phyloP scores from a whole-genome alignment of 495 filamentous ascomycete genomes.

The Aspergillus egyptiacus region DNA sequence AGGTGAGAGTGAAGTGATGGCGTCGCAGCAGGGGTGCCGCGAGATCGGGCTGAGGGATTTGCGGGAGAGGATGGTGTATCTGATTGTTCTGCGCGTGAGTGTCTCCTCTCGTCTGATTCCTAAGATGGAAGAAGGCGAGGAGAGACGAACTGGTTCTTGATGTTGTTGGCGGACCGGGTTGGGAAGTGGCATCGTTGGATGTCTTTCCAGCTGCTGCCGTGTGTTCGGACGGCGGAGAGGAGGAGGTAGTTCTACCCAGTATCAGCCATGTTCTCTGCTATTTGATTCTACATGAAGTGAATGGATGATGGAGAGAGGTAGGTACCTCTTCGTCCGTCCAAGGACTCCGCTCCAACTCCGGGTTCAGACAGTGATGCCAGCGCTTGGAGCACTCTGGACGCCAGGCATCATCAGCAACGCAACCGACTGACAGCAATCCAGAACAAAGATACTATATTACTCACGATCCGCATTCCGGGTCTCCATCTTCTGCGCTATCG shows the following conservation, averaged over 20 bases:
- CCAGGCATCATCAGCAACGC: not conserved
- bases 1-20: not conserved
- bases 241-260: slow-evolving; percentile 6
- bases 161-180: slow-evolving; percentile 12
- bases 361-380: slow-evolving; percentile 14
- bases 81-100: not conserved
- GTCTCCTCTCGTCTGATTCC: too few species aligned
- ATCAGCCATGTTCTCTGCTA: not conserved
- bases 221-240: slow-evolving; percentile 1
- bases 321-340: slow-evolving; percentile 11
- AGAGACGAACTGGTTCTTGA: slow-evolving; percentile 11
- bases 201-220: slow-evolving; percentile 13
- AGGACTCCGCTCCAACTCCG: slow-evolving; percentile 11
- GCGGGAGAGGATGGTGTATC: slow-evolving; percentile 9
- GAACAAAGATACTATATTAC: not conserved
- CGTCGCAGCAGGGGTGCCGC: slow-evolving; percentile 1
- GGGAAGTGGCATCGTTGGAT: slow-evolving; percentile 13
- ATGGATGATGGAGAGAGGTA: too few species aligned
- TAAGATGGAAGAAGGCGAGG: not conserved
- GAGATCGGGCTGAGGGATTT: not conserved
- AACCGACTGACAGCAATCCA: not conserved
- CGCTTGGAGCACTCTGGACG: slow-evolving; percentile 14
- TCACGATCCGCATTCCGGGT: slow-evolving; percentile 13
- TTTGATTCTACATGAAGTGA: too few species aligned
- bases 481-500: slow-evolving; percentile 13